phyloP scores from a whole-genome alignment of 441 rosid species.

The Erodium trifolium region DNA sequence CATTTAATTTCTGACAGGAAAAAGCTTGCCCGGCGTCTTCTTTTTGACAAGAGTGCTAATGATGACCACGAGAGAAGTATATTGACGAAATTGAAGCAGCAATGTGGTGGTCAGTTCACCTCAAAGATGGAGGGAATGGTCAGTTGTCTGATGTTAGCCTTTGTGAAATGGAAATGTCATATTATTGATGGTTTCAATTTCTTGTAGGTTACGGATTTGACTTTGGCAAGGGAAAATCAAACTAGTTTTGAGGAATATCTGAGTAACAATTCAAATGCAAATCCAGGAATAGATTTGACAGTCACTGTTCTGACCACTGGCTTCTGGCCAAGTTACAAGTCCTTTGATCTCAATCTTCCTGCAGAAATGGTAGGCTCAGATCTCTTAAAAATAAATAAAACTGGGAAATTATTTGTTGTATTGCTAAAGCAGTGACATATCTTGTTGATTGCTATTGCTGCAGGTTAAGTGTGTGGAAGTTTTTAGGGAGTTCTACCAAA shows the following conservation, averaged over 20 bases:
- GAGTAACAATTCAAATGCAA: slow-evolving; percentile 41
- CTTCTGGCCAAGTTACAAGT: slow-evolving; percentile 96
- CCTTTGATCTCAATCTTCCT: slow-evolving; percentile 84
- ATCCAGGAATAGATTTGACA: slow-evolving; percentile 78
- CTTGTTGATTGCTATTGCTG: slow-evolving; percentile 8
- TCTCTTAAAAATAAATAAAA: background rate
- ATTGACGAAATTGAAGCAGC: slow-evolving; percentile 86
- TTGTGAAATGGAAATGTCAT: slow-evolving; percentile 2
- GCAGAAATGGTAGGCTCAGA: slow-evolving; percentile 65
- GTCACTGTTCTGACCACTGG: slow-evolving; percentile 96
- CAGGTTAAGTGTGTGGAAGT: slow-evolving; percentile 87
- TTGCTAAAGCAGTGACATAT: background rate
- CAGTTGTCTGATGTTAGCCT: slow-evolving; percentile 18
- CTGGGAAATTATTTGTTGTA: background rate
- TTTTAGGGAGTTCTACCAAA: slow-evolving; percentile 76
- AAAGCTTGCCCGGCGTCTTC: slow-evolving; percentile 84
- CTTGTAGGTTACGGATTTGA: slow-evolving; percentile 83
- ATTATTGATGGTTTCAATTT: background rate
- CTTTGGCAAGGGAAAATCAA: slow-evolving; percentile 90
- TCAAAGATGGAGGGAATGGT: slow-evolving; percentile 99
- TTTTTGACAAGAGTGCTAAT: slow-evolving; percentile 89
- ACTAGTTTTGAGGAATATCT: slow-evolving; percentile 69
- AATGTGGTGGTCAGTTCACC: slow-evolving; percentile 92
- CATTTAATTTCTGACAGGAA: slow-evolving; percentile 42
- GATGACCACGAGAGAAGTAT: slow-evolving; percentile 92